Conservation (phyloP, 139 green algal genomes). For the Chlorella vulgaris region DNA sequence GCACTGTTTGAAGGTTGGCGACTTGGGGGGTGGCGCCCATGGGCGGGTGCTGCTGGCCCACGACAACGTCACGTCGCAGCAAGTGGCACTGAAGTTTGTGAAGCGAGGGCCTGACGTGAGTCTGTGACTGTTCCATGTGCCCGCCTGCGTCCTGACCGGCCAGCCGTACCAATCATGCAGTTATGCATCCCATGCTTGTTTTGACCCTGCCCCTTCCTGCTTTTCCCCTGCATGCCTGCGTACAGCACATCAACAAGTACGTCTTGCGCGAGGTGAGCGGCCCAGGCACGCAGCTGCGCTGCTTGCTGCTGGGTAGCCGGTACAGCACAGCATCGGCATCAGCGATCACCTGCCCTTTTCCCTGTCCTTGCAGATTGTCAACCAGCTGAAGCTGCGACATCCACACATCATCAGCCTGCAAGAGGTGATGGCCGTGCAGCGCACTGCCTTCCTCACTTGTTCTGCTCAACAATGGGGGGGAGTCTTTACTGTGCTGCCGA, state of each 20-base stretch:
- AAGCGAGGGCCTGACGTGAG: constrained; percentile 31
- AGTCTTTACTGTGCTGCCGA: too few relatives aligned
- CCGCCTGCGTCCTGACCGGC: too few relatives aligned
- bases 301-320: not conserved
- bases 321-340: too few relatives aligned
- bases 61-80: constrained; percentile 32
- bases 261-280: constrained; percentile 82
- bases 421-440: not conserved
- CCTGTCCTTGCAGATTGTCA: not conserved
- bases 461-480: too few relatives aligned
- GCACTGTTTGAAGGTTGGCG: not conserved
- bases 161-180: too few relatives aligned
- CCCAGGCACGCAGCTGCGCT: not conserved
- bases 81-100: constrained; percentile 47
- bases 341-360: too few relatives aligned
- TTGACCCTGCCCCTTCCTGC: not conserved
- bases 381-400: not conserved
- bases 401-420: not conserved
- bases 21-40: not conserved
- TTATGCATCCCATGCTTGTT: too few relatives aligned
- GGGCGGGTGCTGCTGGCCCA: constrained; percentile 32
- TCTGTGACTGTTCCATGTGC: not conserved
- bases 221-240: not conserved
- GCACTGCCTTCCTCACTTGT: too few relatives aligned
- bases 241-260: constrained; percentile 90